Evolutionary conservation across 1,284 basidiomycete genomes (phyloP), one percentile per base, ranked within the genome.

Genomic region (Melampsora abietis-canadensis): DNA sequence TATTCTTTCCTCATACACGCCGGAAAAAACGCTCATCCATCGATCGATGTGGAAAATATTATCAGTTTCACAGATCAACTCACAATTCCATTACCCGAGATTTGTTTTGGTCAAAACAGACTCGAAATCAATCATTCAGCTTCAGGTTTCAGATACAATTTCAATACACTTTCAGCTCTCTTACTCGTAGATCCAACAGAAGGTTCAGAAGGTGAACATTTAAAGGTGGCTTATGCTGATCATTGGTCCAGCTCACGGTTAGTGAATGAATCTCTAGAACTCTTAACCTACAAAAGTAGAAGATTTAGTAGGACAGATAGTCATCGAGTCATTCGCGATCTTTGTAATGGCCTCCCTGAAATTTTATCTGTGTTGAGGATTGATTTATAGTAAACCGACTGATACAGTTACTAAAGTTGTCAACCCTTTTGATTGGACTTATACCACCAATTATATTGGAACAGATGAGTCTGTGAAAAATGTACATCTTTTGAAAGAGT

Each of bases 351-450:
- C 12, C 34, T 19, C 21, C 4, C 24, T 19, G 30, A 57, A 3
- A 21, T 66, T 51, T 24, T 17, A 5, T 15, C 12, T 30, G 30
- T 27, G n/a, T 47, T 59, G 19, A 60, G 40, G n/a, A 51, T 15
- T 15, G 24, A 17, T 0, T 70, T 37, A n/a, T 51, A 64, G 68
- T 17, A 64, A 72, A 72, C 34, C 60, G 54, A 31, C 61, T 24
- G 68, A 63, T 51, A 21, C 31, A 7, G 46, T 72, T n/a, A 64
- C 68, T 30, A 72, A 72, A 44, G 68, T 72, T 7, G 89, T 91
- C 2, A 94, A 94, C 78, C 90, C 90, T 1, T 98, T 92, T 82
- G 96, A 99, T 81, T 98, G 96, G 96, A 98, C 96, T 5, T 98
- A 96, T 82, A 96, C 94, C 0, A 92, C 92, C 2, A 88, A 87